phyloP scores from a whole-genome alignment of 805 yeast genomes.

The Middelhovenomyces tepae region DNA sequence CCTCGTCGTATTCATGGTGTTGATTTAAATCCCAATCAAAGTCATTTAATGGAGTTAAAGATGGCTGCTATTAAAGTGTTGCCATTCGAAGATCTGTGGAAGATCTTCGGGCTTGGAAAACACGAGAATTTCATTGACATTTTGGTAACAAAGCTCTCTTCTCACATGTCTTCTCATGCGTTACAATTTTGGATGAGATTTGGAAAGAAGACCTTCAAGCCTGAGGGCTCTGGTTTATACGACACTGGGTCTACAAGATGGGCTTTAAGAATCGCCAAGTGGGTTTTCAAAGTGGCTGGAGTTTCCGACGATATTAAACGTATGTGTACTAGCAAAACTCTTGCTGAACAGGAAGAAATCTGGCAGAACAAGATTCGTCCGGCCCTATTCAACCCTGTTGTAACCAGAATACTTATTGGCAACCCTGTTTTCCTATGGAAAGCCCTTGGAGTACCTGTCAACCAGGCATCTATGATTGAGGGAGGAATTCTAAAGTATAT shows the following conservation, averaged over 20 bases:
- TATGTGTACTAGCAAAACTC: constrained; percentile 47
- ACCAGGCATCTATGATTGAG: constrained; percentile 77
- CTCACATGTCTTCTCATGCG: constrained; percentile 70
- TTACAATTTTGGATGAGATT: constrained; percentile 70
- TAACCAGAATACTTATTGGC: constrained; percentile 61
- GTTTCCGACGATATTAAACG: constrained; percentile 41
- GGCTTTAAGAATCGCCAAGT: constrained; percentile 66
- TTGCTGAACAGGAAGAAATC: constrained; percentile 53
- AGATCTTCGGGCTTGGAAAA: constrained; percentile 67
- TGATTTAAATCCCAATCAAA: constrained; percentile 76
- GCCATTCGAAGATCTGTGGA: constrained; percentile 56
- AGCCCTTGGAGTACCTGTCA: constrained; percentile 81
- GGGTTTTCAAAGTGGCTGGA: constrained; percentile 46
- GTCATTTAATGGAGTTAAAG: constrained; percentile 70
- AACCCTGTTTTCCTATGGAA: constrained; percentile 83
- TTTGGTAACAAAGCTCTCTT: constrained; percentile 48
- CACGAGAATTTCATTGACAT: constrained; percentile 44
- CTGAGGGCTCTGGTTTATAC: constrained; percentile 48
- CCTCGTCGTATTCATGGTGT: constrained; percentile 78
- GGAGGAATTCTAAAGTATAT: constrained; percentile 62
- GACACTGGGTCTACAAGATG: constrained; percentile 82
- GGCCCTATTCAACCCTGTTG: constrained; percentile 58
- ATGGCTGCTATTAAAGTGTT: constrained; percentile 59
- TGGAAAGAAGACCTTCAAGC: constrained; percentile 49
- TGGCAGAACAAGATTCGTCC: constrained; percentile 63